Conservation (phyloP, 2,329 filamentous ascomycete species). For the Epichloe gansuensis region DNA sequence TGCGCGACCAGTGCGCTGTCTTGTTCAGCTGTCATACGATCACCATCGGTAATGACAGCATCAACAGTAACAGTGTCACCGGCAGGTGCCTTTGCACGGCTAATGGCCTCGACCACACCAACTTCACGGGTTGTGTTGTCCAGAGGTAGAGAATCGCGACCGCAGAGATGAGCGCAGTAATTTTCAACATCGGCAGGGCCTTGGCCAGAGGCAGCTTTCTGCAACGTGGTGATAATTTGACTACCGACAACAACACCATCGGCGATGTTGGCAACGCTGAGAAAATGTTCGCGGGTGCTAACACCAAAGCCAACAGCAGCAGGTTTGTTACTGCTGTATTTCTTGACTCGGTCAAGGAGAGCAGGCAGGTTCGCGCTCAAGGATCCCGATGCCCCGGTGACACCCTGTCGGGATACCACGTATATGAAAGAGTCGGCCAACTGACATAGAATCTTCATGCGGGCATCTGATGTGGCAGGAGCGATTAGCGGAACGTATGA, state of each 20-base stretch:
- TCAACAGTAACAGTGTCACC: slow-evolving; percentile 36
- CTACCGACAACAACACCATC: slow-evolving; percentile 96
- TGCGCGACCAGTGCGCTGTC: slow-evolving; percentile 62
- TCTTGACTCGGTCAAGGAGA: slow-evolving; percentile 74
- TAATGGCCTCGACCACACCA: slow-evolving; percentile 54
- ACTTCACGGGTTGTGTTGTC: slow-evolving; percentile 47
- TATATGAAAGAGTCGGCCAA: slow-evolving; percentile 99
- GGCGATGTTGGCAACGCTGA: slow-evolving; percentile 68
- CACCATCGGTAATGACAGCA: slow-evolving; percentile 52
- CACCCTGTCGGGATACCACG: slow-evolving; percentile 92
- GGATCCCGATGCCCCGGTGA: slow-evolving; percentile 78
- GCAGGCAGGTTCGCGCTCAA: slow-evolving; percentile 72
- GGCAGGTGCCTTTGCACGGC: slow-evolving; percentile 32
- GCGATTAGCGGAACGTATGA: slow-evolving; percentile 97
- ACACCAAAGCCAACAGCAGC: slow-evolving; percentile 93
- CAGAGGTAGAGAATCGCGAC: slow-evolving; percentile 26
- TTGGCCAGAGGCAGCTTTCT: slow-evolving; percentile 19
- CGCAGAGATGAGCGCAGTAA: slow-evolving; percentile 62
- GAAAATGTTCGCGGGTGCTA: slow-evolving; percentile 87
- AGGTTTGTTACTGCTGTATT: slow-evolving; percentile 80
- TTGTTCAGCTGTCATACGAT: slow-evolving; percentile 44
- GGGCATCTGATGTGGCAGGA: slow-evolving; percentile 77
- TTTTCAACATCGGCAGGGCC: slow-evolving; percentile 61
- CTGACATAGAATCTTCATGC: slow-evolving; percentile 91
- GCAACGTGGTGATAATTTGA: slow-evolving; percentile 76